Evolutionary conservation across 495 filamentous ascomycete species (phyloP), one percentile per base, ranked within the genome.

Genomic region (Chlorociboria aeruginascens): DNA sequence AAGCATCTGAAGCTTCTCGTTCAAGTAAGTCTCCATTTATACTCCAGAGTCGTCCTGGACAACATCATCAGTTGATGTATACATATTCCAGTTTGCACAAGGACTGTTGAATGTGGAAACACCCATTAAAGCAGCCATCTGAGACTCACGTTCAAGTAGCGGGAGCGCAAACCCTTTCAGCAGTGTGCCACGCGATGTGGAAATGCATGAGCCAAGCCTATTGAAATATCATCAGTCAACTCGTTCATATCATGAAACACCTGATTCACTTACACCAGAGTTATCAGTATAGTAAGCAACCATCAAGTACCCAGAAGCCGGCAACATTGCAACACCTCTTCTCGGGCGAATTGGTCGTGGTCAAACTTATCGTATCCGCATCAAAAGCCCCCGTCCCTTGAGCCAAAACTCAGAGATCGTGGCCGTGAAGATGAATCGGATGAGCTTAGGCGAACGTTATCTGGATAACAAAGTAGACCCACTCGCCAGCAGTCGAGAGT

Each of bases 391-490:
- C 59, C 3, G 39, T 53, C 33, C 64, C 66, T 42, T 76, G 66
- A n/a, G 67, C 63, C 9, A 81, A 54, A 11, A 81, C 59, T 37
- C 53, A 68, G 63, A 81, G 81, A 52, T 79, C 69, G 50, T 81
- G 68, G 10, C 73, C 74, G 54, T 77, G 72, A 10, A 81, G 62
- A 50, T 79, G 71, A 38, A 77, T 69, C 0, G 71, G 73, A 46
- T 83, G 79, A 48, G 68, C 63, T 38, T 73, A 72, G 52, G 64
- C 63, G 42, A 78, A 74, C 39, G 70, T 63, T 58, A 79, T 81
- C 59, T 82, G 77, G 39, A 82, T 65, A 14, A 83, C 59, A 14
- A 83, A 56, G 45, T 81, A 75, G 33, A 82, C 72, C 9, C 44
- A 46, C 16, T 38, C 33, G 29, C 38, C 16, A 3, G 44, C 44